Evolutionary conservation across 257 asterid species (phyloP).

Genomic region (Parsonsia alboflavescens): DNA sequence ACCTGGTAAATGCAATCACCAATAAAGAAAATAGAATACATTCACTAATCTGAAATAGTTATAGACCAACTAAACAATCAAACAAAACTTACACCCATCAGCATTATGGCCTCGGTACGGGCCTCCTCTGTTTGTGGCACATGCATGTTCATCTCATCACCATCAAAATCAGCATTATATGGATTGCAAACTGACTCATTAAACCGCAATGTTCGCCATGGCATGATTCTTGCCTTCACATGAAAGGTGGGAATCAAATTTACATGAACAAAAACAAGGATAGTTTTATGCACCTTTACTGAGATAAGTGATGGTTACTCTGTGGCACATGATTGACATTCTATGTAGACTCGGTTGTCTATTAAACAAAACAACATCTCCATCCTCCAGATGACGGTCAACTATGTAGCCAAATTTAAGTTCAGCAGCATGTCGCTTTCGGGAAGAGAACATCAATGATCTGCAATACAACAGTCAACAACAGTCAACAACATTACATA

Average conservation of each 20-base stretch:
- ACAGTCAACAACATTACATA: neutral
- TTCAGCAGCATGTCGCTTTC: slow-evolving; percentile 76
- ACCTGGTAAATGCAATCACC: neutral
- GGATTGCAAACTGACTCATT: slow-evolving; percentile 99
- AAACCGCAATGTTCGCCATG: slow-evolving; percentile 97
- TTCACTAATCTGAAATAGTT: neutral
- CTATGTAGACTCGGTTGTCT: slow-evolving; percentile 97
- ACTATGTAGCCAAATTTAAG: slow-evolving; percentile 77
- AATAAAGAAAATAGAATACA: neutral
- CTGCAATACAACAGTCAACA: slow-evolving; percentile 24
- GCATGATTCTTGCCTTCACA: slow-evolving; percentile 96
- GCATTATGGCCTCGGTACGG: slow-evolving; percentile 87
- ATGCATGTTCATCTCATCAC: slow-evolving; percentile 99
- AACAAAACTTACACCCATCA: slow-evolving; percentile 74
- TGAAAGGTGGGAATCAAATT: neutral
- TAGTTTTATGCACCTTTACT: neutral
- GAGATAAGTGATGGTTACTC: slow-evolving; percentile 44
- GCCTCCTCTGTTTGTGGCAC: slow-evolving; percentile 99
- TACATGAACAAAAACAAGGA: neutral
- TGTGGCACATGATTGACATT: slow-evolving; percentile 94
- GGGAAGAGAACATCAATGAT: slow-evolving; percentile 44
- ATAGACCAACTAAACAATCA: slow-evolving; percentile 5
- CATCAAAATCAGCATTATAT: slow-evolving; percentile 97
- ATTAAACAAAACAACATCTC: slow-evolving; percentile 75
- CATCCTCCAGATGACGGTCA: slow-evolving; percentile 88